Conservation (phyloP, 306 rosid genomes). For the Castanopsis chinensis region DNA sequence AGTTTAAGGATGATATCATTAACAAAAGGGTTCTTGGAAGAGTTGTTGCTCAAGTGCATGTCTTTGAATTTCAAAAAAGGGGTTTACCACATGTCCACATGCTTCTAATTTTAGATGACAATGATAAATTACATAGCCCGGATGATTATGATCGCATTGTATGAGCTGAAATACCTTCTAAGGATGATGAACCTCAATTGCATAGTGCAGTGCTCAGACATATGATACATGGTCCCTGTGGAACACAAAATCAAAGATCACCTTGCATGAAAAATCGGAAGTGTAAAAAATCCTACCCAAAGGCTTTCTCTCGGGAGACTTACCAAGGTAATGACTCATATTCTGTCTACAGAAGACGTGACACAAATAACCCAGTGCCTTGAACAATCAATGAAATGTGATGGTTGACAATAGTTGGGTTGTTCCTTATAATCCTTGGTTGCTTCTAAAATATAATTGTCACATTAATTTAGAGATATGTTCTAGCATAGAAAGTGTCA, state of each 20-base stretch:
- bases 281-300: background rate
- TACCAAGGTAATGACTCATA: background rate
- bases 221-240: conserved; percentile 11
- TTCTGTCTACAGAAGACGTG: background rate
- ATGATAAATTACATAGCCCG: background rate
- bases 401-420: background rate
- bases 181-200: background rate
- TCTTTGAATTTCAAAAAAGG: background rate
- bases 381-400: background rate
- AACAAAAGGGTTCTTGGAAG: background rate
- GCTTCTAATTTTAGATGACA: background rate
- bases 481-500: background rate
- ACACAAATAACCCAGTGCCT: background rate
- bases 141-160: conserved; percentile 1
- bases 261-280: background rate
- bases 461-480: background rate
- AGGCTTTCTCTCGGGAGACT: background rate
- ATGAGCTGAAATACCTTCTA: background rate
- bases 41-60: background rate
- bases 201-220: background rate
- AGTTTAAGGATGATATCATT: background rate
- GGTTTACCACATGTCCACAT: background rate
- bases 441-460: background rate
- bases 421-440: background rate
- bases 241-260: background rate